phyloP scores from a whole-genome alignment of 2,329 filamentous ascomycete genomes.

The Neospermospora avenae region DNA sequence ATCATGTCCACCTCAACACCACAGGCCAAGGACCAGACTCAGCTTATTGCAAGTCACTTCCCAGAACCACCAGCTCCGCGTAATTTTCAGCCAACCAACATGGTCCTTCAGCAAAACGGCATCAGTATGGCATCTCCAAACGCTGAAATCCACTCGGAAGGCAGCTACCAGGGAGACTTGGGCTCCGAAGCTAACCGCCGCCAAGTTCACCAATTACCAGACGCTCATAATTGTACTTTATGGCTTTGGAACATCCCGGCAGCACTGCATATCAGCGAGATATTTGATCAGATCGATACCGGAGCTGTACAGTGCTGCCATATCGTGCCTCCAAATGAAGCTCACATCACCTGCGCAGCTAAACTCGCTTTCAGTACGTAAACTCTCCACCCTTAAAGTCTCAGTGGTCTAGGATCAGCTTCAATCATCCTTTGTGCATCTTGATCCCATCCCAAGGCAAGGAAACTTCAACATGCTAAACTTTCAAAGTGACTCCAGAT shows the following conservation, averaged over 20 bases:
- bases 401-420: no score
- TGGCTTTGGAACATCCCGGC: conserved; percentile 24
- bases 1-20: background rate
- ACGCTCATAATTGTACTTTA: conserved; percentile 24
- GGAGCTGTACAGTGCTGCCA: conserved; percentile 22
- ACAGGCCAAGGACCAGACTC: background rate
- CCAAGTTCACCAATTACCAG: conserved; percentile 12
- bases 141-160: background rate
- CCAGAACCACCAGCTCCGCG: background rate
- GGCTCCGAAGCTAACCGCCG: conserved; percentile 3
- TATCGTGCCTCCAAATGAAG: conserved; percentile 10
- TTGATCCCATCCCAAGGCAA: no score
- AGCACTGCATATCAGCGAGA: conserved; percentile 2
- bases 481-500: conserved; percentile 14
- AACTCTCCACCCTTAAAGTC: no score
- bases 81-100: conserved; percentile 7
- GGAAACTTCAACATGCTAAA: no score
- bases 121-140: no score
- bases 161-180: background rate
- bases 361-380: conserved; percentile 27
- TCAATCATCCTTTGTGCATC: no score
- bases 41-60: background rate
- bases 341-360: conserved; percentile 16
- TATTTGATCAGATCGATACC: conserved; percentile 20
- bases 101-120: background rate